Evolutionary conservation across 1,284 basidiomycete genomes (phyloP).

Genomic region (Rhodotorula mucilaginosa): DNA sequence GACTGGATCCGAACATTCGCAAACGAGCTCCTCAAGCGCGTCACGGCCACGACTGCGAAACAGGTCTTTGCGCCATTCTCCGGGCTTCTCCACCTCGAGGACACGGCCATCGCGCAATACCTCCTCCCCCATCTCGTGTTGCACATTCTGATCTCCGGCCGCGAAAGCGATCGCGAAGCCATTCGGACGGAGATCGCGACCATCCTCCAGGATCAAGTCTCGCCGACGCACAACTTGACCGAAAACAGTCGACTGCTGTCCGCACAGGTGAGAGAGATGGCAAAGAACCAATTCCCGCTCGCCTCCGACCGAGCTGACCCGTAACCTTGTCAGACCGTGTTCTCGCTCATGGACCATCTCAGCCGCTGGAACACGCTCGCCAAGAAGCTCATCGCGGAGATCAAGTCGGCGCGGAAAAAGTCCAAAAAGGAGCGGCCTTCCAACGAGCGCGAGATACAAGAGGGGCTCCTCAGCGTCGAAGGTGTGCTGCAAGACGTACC

Average conservation of each 20-base stretch:
- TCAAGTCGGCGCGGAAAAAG: conserved; percentile 35
- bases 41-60: conserved; percentile 42
- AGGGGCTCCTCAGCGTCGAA: conserved; percentile 35
- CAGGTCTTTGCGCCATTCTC: conserved; percentile 77
- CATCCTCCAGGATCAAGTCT: conserved; percentile 84
- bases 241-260: conserved; percentile 74
- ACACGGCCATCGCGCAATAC: conserved; percentile 85
- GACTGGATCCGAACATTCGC: conserved; percentile 97
- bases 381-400: conserved; percentile 56
- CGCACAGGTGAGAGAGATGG: conserved; percentile 64
- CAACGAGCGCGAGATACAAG: conserved; percentile 7
- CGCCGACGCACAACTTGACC: conserved; percentile 58
- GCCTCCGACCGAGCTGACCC: background rate
- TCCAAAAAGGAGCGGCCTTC: conserved; percentile 29
- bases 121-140: conserved; percentile 89
- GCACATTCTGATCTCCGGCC: conserved; percentile 76
- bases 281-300: background rate
- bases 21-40: conserved; percentile 67
- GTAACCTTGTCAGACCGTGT: conserved; percentile 65
- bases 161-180: conserved; percentile 60
- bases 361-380: conserved; percentile 70
- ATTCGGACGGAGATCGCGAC: conserved; percentile 75
- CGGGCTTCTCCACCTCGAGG: conserved; percentile 76
- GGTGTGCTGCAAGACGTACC: conserved; percentile 40
- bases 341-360: conserved; percentile 91